Base-by-base conservation (phyloP, 768 basidiomycete species). In the Cytidiella melzeri region DNA sequence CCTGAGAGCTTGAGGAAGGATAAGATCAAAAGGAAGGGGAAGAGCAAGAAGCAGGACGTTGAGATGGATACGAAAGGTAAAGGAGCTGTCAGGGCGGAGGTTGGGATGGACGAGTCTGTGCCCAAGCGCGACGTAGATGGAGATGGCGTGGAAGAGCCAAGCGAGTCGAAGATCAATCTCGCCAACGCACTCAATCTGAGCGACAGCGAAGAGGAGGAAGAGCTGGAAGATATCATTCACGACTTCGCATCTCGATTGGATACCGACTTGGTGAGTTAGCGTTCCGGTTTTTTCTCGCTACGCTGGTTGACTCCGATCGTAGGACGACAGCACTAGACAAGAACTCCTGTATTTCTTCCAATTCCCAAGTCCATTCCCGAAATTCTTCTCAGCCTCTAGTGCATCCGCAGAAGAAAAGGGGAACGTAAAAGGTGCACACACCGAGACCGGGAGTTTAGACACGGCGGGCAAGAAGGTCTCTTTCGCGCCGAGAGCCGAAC, bases 281-380 rank as follows among this genome's bases (percentile, higher is more conserved):
- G n/a, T n/a, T n/a, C n/a, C n/a, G n/a, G n/a, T n/a, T n/a, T n/a
- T n/a, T n/a, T n/a, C n/a, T n/a, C n/a, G n/a, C n/a, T n/a, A n/a
- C n/a, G n/a, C n/a, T n/a, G n/a, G n/a, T n/a, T n/a, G n/a, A n/a
- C n/a, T n/a, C n/a, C n/a, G n/a, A n/a, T 1, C 41, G 19, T 57
- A 84, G 81, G 78, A 79, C 48, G 58, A 71, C 23, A 62, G 69
- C 43, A 55, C 75, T 30, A 73, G 73, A 45, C 82, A 81, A 64
- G 84, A 89, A 47, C 73, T 76, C 18, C 68, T 95, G 3, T 95
- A 87, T 60, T 84, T 92, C 57, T 93, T 95, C 69, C 92, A 94
- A 61, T 95, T 95, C 59, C 93, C 93, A 0, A 64, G 72, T 7
- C 87, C 90, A 0, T 93, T 96, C 66, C 92, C 92, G 0, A 74